Evolutionary conservation across 352 stramenopile genomes (phyloP), one percentile per base, ranked within the genome.

Genomic region (Blastocystis sp.): DNA sequence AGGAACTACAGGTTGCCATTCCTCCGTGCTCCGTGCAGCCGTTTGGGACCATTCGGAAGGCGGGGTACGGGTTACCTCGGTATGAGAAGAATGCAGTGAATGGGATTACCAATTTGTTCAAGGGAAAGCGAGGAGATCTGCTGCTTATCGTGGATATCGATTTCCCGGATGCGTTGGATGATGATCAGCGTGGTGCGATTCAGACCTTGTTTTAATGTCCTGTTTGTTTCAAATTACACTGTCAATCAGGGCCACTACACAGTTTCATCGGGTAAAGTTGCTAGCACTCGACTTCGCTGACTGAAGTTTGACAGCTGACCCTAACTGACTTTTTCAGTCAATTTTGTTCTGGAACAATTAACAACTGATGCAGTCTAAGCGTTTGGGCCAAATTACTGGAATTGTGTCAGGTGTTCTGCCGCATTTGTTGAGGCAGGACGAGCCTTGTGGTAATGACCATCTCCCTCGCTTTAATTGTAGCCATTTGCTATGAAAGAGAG

Each of bases 111-210:
- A 70, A 2, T 10, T 19, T 52, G 24, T 70, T 84, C 38, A 28
- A 43, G 42, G 24, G 59, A 40, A 69, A 76, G n/a, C 28, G 57
- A 11, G 74, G 74, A 24, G 57, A 84, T 84, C 57, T 84, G 21
- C 52, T 84, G 52, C 10, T 84, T 66, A 21, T 84, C 9, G 21
- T 45, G 14, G 74, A 84, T 14, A 43, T 84, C 2, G 48, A 68
- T 24, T 84, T 84, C 69, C 74, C 74, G 19, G 52, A 66, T 17
- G 7, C 7, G 2, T 24, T 84, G 54, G 69, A 52, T 17, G 52
- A 43, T 10, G 19, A 69, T 19, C 74, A 84, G 28, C 54, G 38
- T 21, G 10, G 48, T 6, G 74, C 24, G 48, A 84, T 84, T 59
- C 2, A 38, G 45, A 63, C 40, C 4, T 19, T 65, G 21, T 84